Conservation (phyloP, 805 yeast species). For the Gaillardinia entomophila region DNA sequence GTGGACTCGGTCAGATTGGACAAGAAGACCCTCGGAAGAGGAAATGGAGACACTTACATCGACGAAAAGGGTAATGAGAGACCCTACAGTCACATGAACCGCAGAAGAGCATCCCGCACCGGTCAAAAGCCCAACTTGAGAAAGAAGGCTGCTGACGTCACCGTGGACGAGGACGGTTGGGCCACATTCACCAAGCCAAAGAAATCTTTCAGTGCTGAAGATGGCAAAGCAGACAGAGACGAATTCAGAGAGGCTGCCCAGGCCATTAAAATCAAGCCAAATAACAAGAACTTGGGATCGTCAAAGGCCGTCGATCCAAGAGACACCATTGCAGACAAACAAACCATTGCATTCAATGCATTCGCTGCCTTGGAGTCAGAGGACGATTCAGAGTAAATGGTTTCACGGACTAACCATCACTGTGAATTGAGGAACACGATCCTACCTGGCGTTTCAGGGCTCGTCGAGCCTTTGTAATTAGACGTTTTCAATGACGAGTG, state of each 20-base stretch:
- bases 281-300: slow-evolving; percentile 68
- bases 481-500: too few species aligned
- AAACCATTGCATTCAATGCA: slow-evolving; percentile 66
- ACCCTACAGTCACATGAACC: slow-evolving; percentile 41
- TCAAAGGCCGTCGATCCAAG: slow-evolving; percentile 69
- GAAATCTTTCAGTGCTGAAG: slow-evolving; percentile 46
- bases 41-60: slow-evolving; percentile 40
- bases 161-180: slow-evolving; percentile 80
- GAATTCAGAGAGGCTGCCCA: slow-evolving; percentile 41
- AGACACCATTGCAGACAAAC: slow-evolving; percentile 65
- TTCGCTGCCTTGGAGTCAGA: slow-evolving; percentile 72
- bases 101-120: slow-evolving; percentile 60
- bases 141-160: slow-evolving; percentile 46
- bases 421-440: too few species aligned
- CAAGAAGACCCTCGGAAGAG: slow-evolving; percentile 23
- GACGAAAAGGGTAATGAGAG: slow-evolving; percentile 42
- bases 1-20: slow-evolving; percentile 54
- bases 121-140: slow-evolving; percentile 46
- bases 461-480: too few species aligned
- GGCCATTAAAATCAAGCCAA: slow-evolving; percentile 55
- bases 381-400: slow-evolving; percentile 29
- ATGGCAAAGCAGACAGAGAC: slow-evolving; percentile 41
- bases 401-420: neutral
- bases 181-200: slow-evolving; percentile 52
- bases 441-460: too few species aligned